Evolutionary conservation across 192 early-diverging fungal species (phyloP), one percentile per base, ranked within the genome.

Genomic region (Umbelopsis isabellina): DNA sequence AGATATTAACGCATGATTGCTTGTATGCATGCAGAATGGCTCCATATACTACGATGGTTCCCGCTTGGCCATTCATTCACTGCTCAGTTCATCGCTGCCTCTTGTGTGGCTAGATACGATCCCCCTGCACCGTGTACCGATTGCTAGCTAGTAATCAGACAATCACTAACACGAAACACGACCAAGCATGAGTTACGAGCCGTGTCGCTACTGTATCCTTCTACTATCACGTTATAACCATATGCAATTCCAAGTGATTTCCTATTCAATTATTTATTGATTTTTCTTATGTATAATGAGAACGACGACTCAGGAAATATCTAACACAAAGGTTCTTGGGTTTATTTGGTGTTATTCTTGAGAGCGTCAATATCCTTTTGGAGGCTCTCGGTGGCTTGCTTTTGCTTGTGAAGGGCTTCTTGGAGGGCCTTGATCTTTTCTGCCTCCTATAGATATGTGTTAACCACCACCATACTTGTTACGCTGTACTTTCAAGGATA

Each of bases 401-500:
- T 69, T 58, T 77, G 70, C 27, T 67, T 77, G 8, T 30, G 47
- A 46, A 79, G 66, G 30, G 61, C 68, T 37, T 82, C 79, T 52
- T 65, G 68, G n/a, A 80, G 65, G 12, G 49, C 30, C 37, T 80
- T 77, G 65, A 80, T 46, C 58, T 77, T 77, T 22, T 80, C 79
- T 23, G 79, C 72, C 44, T 80, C 79, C 79, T 80, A 53, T 0
- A 35, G 18, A 44, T 8, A 68, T 30, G 48, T 16, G 20, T 37
- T 9, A 4, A 27, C 45, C 20, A 55, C 22, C 55, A 27, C 44
- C 49, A 25, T 41, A 44, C 15, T 8, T 30, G 10, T 44, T 23
- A 21, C 23, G 53, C 35, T 3, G 15, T n/a, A 1, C 27, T 44
- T 51, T 65, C 16, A 9, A 1, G 1, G 37, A 41, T 30, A 2